Conservation (phyloP, 2,329 filamentous ascomycete species). For the Aspergillus thermomutatus region DNA sequence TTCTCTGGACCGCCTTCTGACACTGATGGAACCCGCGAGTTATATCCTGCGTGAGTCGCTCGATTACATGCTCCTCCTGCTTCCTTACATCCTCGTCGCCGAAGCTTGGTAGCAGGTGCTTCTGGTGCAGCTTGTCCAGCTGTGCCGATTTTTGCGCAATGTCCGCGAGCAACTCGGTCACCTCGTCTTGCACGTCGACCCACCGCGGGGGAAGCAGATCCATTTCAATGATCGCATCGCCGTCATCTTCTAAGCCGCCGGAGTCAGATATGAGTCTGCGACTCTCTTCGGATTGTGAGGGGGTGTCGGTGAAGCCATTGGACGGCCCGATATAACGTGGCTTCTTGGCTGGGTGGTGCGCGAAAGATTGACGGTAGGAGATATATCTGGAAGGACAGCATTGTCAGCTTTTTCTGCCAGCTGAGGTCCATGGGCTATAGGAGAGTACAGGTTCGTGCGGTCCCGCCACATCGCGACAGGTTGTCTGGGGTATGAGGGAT, state of each 20-base stretch:
- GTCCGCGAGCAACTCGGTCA: slow-evolving; percentile 74
- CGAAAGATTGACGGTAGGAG: slow-evolving; percentile 97
- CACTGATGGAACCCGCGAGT: slow-evolving; percentile 87
- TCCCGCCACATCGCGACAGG: slow-evolving; percentile 92
- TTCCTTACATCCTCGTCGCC: slow-evolving; percentile 89
- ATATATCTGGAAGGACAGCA: slow-evolving; percentile 66
- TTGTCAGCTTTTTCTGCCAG: slow-evolving; percentile 7
- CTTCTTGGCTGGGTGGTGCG: slow-evolving; percentile 88
- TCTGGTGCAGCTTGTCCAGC: slow-evolving; percentile 91
- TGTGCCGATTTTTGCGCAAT: slow-evolving; percentile 79
- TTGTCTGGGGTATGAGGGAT: slow-evolving; percentile 16
- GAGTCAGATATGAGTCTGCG: slow-evolving; percentile 80
- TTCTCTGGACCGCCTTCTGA: slow-evolving; percentile 80
- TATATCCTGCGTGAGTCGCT: slow-evolving; percentile 83
- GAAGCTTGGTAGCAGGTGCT: slow-evolving; percentile 93
- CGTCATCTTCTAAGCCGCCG: slow-evolving; percentile 70
- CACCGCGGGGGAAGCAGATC: slow-evolving; percentile 90
- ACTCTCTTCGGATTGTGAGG: slow-evolving; percentile 62
- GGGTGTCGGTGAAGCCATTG: slow-evolving; percentile 60
- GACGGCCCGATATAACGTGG: slow-evolving; percentile 62
- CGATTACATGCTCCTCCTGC: slow-evolving; percentile 85
- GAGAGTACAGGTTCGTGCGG: slow-evolving; percentile 85
- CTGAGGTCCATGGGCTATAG: neutral
- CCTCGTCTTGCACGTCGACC: slow-evolving; percentile 93
- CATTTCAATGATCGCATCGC: slow-evolving; percentile 97